These are phyloP conservation scores for Piloderma croceum DNA, from an alignment of 768 basidiomycete genomes.

Conservation along the genomic window DNA sequence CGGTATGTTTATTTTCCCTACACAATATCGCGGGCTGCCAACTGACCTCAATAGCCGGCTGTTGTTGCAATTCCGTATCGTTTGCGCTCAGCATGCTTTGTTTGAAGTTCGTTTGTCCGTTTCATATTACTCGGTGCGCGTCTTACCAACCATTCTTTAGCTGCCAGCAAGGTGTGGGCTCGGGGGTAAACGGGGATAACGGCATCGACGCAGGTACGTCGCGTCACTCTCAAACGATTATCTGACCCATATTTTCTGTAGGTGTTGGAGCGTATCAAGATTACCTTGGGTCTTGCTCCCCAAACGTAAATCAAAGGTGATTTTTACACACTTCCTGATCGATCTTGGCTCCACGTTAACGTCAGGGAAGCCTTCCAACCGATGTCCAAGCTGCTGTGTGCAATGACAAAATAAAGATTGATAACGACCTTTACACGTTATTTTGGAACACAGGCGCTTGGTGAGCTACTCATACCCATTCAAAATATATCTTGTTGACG, in stretches of 20 bases:
- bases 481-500: too few relatives aligned
- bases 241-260: conserved; percentile 4
- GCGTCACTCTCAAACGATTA: too few relatives aligned
- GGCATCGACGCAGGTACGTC: too few relatives aligned
- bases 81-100: conserved; percentile 21
- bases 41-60: too few relatives aligned
- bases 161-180: conserved; percentile 16
- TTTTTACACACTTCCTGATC: conserved; percentile 1
- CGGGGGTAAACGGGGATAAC: too few relatives aligned
- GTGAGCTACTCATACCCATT: too few relatives aligned
- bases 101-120: conserved; percentile 16
- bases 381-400: conserved; percentile 19
- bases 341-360: background rate
- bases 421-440: conserved; percentile 11
- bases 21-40: too few relatives aligned
- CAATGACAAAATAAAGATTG: conserved; percentile 16
- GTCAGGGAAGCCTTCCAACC: conserved; percentile 8
- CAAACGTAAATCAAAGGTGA: conserved; percentile 6
- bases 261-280: conserved; percentile 13
- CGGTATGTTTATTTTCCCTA: conserved; percentile 6
- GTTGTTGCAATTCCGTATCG: conserved; percentile 20
- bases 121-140: too few relatives aligned
- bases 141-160: conserved; percentile 1
- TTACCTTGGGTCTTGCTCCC: conserved; percentile 9
- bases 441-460: conserved; percentile 12